Evolutionary conservation across 306 rosid genomes (phyloP).

Genomic region (Sindora glabra): DNA sequence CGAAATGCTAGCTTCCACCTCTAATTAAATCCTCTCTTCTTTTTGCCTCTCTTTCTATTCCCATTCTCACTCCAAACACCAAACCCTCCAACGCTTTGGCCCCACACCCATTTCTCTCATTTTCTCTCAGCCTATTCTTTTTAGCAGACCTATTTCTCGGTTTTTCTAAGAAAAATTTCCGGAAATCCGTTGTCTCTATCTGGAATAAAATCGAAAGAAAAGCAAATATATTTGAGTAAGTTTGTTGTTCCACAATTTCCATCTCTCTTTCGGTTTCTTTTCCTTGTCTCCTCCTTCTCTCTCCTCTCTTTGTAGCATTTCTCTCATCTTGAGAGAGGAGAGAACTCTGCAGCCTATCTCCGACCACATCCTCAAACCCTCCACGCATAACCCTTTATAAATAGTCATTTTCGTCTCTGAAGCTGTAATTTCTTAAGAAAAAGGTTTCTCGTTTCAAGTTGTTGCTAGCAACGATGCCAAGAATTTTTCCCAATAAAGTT

Average conservation of each 20-base stretch:
- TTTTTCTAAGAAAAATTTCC: conserved; percentile 3
- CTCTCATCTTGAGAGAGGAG: conserved; percentile 38
- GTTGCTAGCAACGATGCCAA: conserved; percentile 6
- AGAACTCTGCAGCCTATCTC: conserved; percentile 14
- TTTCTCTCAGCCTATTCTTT: neutral
- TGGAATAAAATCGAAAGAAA: conserved; percentile 1
- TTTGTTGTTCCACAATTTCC: neutral
- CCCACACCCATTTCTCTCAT: conserved; percentile 10
- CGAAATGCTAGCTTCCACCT: conserved; percentile 55
- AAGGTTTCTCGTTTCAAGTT: neutral
- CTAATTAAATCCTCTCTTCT: conserved; percentile 18
- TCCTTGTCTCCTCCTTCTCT: neutral
- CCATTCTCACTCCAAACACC: conserved; percentile 8
- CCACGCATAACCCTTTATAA: neutral
- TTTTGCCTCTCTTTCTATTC: neutral
- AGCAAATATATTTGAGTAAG: conserved; percentile 11
- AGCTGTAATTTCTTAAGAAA: neutral
- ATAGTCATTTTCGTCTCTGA: neutral
- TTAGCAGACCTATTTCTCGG: neutral
- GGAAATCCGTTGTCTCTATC: conserved; percentile 8
- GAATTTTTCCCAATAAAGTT: neutral
- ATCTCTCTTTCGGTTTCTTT: conserved; percentile 1
- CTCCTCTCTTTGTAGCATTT: conserved; percentile 12
- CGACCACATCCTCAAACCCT: neutral
- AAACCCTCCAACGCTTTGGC: conserved; percentile 14